Base-by-base conservation (phyloP, 768 basidiomycete genomes). In the Lanmaoa pseudosensibilis region DNA sequence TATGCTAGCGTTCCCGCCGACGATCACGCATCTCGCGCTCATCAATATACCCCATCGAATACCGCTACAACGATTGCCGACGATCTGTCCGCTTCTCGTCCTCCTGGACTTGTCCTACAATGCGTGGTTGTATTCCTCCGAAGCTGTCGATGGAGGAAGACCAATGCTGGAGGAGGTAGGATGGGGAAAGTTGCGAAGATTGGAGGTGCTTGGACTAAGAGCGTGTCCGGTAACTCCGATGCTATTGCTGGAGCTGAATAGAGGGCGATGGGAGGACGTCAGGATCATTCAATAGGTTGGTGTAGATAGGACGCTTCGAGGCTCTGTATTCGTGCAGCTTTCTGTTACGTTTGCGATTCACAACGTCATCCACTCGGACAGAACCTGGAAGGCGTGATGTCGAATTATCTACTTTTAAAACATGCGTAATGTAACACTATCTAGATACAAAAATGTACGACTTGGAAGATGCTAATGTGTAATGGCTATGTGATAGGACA, bases 101-200 rank as follows among this genome's bases (percentile, higher is more conserved):
- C 64, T 85, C 25, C 68, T 90, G 34, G 88, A 90, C 65, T 67
- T 91, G 46, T 91, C 89, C 1, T 88, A 80, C 66, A 90, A 90
- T 48, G 37, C 50, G 5, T 83, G 82, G 81, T 62, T 83, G 25
- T 33, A 37, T 19, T 33, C 23, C 4, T 1, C 3, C n/a, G 40
- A 48, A 13, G 41, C 1, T 3, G 13, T 18, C 12, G 47, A 25
- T 13, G 12, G 12, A 21, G 73, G 68, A 9, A 58, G 69, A 27
- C 65, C 74, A 45, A 71, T 73, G 12, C 59, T 87, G 19, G 79
- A 80, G 47, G 78, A 78, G 39, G 71, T 86, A 4, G 77, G 81
- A 40, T 91, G 88, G 89, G 56, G 54, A 6, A 77, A 80, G 38
- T 85, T 83, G 83, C 74, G 70, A 34, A 65, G 77, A 34, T 65